Conservation (phyloP, 176 grass and related monocot genomes). For the Oropetium thomaeum region DNA sequence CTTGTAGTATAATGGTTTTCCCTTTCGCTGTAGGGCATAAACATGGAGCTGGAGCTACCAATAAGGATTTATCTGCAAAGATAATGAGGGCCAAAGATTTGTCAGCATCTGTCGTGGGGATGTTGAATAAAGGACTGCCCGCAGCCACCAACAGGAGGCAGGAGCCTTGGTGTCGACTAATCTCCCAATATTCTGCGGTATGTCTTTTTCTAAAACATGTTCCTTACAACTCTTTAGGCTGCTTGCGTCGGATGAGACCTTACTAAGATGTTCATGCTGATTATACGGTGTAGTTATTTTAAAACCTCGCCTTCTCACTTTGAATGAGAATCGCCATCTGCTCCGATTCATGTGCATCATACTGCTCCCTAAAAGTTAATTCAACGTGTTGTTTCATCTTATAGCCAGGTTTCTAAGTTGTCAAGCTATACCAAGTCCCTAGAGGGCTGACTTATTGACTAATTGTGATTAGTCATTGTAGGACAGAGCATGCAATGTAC, state of each 20-base stretch:
- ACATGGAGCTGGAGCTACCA: background rate
- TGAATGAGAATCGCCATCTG: background rate
- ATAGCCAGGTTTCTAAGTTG: background rate
- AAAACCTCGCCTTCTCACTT: background rate
- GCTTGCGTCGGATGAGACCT: background rate
- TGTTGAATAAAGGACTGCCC: constrained; percentile 20
- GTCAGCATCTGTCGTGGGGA: constrained; percentile 33
- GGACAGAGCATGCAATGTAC: background rate
- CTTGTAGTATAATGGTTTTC: background rate
- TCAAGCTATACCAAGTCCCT: background rate
- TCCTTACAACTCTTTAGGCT: background rate
- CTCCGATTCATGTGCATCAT: background rate
- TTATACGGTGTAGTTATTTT: background rate
- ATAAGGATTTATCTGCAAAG: constrained; percentile 38
- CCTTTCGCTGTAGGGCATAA: constrained; percentile 31
- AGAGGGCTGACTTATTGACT: background rate
- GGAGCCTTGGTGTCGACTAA: constrained; percentile 64
- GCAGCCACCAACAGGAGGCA: constrained; percentile 18
- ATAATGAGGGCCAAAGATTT: constrained; percentile 45
- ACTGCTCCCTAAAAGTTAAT: background rate
- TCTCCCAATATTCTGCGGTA: constrained; percentile 62
- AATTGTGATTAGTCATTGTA: background rate
- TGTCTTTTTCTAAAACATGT: background rate
- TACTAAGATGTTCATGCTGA: background rate
- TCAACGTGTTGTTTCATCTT: background rate